Base-by-base conservation (phyloP, 169 alveolate genomes). In the Cyclospora cayetanensis region DNA sequence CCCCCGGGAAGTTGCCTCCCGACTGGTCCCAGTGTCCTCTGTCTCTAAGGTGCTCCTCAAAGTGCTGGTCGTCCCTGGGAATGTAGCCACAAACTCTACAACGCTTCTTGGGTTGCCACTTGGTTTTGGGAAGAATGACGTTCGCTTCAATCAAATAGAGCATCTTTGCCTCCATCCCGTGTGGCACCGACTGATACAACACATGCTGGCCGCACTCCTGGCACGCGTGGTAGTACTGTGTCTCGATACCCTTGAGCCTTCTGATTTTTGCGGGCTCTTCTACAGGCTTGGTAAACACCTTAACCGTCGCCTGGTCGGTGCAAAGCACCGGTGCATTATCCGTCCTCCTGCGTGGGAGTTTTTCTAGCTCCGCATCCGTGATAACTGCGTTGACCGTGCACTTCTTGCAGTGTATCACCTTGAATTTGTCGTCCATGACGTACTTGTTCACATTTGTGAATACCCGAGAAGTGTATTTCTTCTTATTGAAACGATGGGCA, bases 381-480 rank as follows among this genome's bases (percentile, higher is more conserved):
- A 91, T 91, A 7, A 91, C 43, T 7, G 39, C 89, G 63, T 82
- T 60, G 1, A 31, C 25, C 43, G 68, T 50, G 82, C 94, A 91
- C 29, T 63, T 7, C 42, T 60, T 60, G 79, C 94, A 91, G 35
- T 84, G 89, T 35, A 91, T 60, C 12, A 91, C 94, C 22, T 37
- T 50, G 65, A 91, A 91, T 29, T 37, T 80, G 34, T 91, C 92
- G 55, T 91, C 94, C 72, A 60, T 39, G 9, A 91, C 92, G 43
- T 34, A 66, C 50, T 72, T 65, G 42, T 86, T 91, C 77, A 91
- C 94, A 41, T 91, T 91, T 37, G 94, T 91, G 88, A 76, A 91
- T 25, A 91, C 86, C 29, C 92, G 39, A 25, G 7, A 29, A 34
- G 92, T 79, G 72, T 87, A 87, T 37, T 63, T 52, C 65, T 37